phyloP scores from a whole-genome alignment of 106 monocot genomes.

The Platanthera guangdongensis region DNA sequence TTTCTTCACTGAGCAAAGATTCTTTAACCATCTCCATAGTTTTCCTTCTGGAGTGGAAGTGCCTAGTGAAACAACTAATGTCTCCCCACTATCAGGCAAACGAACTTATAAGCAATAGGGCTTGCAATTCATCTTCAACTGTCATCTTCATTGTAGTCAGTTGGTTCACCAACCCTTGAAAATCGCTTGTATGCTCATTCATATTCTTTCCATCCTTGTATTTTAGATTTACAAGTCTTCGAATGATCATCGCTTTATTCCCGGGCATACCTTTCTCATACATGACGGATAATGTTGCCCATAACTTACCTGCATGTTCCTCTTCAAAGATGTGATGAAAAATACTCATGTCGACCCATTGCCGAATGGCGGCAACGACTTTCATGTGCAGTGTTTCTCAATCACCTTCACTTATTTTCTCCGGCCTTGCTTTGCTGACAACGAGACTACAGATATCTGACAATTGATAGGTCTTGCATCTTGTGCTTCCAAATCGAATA shows the following conservation, averaged over 20 bases:
- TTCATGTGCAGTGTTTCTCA: too few species aligned
- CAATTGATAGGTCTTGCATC: too few species aligned
- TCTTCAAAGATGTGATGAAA: too few species aligned
- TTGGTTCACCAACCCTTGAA: slow-evolving; percentile 7
- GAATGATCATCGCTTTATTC: not conserved
- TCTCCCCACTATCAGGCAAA: not conserved
- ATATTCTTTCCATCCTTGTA: not conserved
- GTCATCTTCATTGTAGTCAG: not conserved
- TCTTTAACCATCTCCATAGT: not conserved
- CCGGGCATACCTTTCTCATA: not conserved
- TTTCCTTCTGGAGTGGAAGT: not conserved
- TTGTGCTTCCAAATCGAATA: too few species aligned
- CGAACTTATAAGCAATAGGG: not conserved
- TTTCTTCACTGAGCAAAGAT: too few species aligned
- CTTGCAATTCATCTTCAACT: not conserved
- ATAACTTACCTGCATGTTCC: too few species aligned
- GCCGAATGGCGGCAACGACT: too few species aligned
- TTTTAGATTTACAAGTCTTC: not conserved
- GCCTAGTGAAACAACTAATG: not conserved
- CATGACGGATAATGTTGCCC: too few species aligned
- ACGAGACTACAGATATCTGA: too few species aligned
- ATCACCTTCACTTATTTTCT: too few species aligned
- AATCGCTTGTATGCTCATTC: not conserved
- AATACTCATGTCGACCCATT: too few species aligned
- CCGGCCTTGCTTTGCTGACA: too few species aligned